Conservation (phyloP, 2,329 filamentous ascomycete genomes). For the Zasmidium citrigriseum region DNA sequence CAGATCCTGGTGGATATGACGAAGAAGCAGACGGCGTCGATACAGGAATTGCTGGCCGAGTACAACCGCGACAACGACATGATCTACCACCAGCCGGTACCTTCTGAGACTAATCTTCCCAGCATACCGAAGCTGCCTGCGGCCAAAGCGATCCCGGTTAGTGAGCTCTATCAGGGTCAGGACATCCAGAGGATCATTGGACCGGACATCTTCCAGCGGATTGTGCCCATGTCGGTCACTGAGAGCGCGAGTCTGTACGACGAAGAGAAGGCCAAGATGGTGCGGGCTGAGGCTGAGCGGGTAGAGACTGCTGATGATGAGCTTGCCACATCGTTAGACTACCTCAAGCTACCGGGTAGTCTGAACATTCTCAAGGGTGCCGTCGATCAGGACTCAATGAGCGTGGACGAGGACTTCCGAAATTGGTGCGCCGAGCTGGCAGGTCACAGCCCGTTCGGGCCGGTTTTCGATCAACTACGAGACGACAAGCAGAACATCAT, state of each 20-base stretch:
- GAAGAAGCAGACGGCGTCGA: slow-evolving; percentile 75
- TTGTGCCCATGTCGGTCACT: slow-evolving; percentile 92
- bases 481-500: slow-evolving; percentile 76
- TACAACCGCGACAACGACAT: slow-evolving; percentile 94
- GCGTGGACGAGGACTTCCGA: slow-evolving; percentile 86
- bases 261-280: slow-evolving; percentile 95
- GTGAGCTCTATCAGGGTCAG: slow-evolving; percentile 93
- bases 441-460: slow-evolving; percentile 75
- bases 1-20: slow-evolving; percentile 74
- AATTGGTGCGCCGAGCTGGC: slow-evolving; percentile 93
- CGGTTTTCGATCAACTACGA: slow-evolving; percentile 76
- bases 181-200: slow-evolving; percentile 97
- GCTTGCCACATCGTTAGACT: slow-evolving; percentile 93
- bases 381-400: slow-evolving; percentile 79
- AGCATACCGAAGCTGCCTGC: slow-evolving; percentile 88
- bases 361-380: slow-evolving; percentile 91
- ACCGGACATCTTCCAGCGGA: slow-evolving; percentile 94
- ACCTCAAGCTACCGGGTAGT: slow-evolving; percentile 76
- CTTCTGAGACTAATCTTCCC: slow-evolving; percentile 77
- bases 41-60: slow-evolving; percentile 77
- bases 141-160: slow-evolving; percentile 95
- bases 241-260: slow-evolving; percentile 97
- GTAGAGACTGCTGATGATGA: slow-evolving; percentile 92
- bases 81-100: slow-evolving; percentile 93
- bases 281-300: slow-evolving; percentile 89